Base-by-base conservation (phyloP, 2,329 filamentous ascomycete species). In the Didymella glomerata region DNA sequence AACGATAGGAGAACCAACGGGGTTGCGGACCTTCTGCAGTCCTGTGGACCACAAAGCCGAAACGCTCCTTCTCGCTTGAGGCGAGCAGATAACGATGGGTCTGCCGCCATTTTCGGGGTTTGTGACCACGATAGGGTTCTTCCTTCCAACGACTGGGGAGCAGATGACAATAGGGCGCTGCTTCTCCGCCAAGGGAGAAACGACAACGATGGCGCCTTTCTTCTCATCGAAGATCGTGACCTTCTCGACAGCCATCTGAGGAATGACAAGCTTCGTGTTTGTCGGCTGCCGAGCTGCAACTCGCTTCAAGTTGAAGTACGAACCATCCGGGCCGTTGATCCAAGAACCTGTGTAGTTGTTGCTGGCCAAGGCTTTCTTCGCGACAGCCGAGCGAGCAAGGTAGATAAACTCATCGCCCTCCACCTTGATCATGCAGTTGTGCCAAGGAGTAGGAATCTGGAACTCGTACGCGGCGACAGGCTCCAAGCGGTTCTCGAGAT, bases 391-490 rank as follows among this genome's bases (percentile, higher is more conserved):
- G 20, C 65, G 68, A 40, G 64, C 68, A 25, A 75, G 54, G 44
- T 74, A 75, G 42, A 72, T 36, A 16, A 67, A 59, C 5, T 71
- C 66, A 38, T 74, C 70, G 20, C 72, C 71, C 42, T 71, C 70
- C 2, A 75, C 66, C 60, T 70, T 70, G 49, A 78, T 75, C 28
- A 79, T 70, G 42, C 73, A 78, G 61, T 80, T 81, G 66, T 81
- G 79, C 79, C 79, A 81, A 0, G 78, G 79, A 1, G 79, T 81
- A 0, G 79, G 79, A 4, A 80, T 68, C 48, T 74, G 72, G 53
- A 72, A 74, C 28, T 72, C 68, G 48, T 72, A 73, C 16, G 66
- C 64, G 0, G 67, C 64, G 24, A 69, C 65, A 11, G 66, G 67
- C 54, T 71, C 69, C 22, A 67, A 54, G 22, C 66, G 64, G 22